phyloP scores from a whole-genome alignment of 164 flowering plant species.

The Berberis thunbergii region DNA sequence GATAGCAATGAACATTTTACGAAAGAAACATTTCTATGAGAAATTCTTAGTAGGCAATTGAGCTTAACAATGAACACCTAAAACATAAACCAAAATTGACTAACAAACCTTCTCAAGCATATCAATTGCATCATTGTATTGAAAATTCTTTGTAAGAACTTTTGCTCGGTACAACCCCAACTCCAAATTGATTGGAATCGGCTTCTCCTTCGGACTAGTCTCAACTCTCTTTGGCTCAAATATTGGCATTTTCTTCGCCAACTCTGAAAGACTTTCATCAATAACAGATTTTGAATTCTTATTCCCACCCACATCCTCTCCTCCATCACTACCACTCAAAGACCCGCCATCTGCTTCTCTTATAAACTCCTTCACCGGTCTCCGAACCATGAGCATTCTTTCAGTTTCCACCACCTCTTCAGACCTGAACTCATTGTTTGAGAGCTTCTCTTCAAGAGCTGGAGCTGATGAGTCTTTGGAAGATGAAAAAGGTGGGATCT shows the following conservation, averaged over 20 bases:
- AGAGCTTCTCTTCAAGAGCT: constrained; percentile 20
- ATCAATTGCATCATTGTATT: constrained; percentile 48
- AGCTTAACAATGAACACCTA: neutral
- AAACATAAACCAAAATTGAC: neutral
- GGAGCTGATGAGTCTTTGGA: constrained; percentile 22
- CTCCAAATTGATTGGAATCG: constrained; percentile 66
- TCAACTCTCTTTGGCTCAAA: constrained; percentile 69
- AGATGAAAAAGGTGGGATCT: constrained; percentile 18
- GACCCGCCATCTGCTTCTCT: constrained; percentile 12
- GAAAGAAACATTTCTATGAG: neutral
- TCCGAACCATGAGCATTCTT: constrained; percentile 42
- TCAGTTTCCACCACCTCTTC: constrained; percentile 13
- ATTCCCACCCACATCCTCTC: constrained; percentile 11
- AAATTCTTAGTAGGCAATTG: neutral
- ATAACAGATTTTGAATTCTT: constrained; percentile 11
- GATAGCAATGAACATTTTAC: neutral
- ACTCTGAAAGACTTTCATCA: constrained; percentile 40
- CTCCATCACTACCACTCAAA: constrained; percentile 10
- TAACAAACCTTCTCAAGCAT: constrained; percentile 51
- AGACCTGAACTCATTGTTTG: neutral
- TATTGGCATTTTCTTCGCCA: constrained; percentile 73
- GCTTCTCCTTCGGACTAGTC: constrained; percentile 30
- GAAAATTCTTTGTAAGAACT: constrained; percentile 45
- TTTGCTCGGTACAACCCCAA: constrained; percentile 76
- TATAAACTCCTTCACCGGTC: constrained; percentile 46